Percentiles rank a stretch among this genome's conserved stretches.
These are phyloP conservation scores for Aschersonia sp. DNA, from an alignment of 2,329 filamentous ascomycete species.

Conservation along the genomic window DNA sequence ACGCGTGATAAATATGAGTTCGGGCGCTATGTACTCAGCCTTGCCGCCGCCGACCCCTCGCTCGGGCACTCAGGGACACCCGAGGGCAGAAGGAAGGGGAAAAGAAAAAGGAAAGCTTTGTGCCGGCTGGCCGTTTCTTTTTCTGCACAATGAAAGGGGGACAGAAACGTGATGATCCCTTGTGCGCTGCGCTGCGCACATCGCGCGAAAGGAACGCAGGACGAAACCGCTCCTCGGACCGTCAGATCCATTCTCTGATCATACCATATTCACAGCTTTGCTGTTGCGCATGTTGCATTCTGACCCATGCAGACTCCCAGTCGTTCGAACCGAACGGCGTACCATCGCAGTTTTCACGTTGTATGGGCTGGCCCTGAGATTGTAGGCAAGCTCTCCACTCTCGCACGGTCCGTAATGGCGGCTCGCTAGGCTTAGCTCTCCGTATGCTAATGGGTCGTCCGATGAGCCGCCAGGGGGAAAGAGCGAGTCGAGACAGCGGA, in stretches of 20 bases:
- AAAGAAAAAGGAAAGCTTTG: no score
- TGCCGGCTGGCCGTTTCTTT: no score
- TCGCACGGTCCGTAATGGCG: not conserved
- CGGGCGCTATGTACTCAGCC: not conserved
- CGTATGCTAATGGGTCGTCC: not conserved
- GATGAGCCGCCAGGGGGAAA: not conserved
- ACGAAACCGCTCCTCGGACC: not conserved
- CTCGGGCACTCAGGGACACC: not conserved
- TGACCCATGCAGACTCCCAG: not conserved
- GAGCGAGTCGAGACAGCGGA: not conserved
- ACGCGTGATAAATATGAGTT: not conserved
- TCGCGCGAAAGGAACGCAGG: no score
- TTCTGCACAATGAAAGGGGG: no score
- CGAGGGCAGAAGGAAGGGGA: no score
- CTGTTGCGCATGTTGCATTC: not conserved
- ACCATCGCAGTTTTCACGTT: not conserved
- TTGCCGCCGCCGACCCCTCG: not conserved
- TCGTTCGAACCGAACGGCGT: not conserved
- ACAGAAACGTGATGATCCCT: no score
- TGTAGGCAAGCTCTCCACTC: not conserved
- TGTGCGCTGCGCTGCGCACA: not conserved
- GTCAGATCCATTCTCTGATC: not conserved
- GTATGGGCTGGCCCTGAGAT: no score
- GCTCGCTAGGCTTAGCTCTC: not conserved
- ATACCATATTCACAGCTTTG: not conserved